These are phyloP conservation scores for Amanita jacksonii DNA, from an alignment of 768 basidiomycete genomes.

Conservation along the genomic window DNA sequence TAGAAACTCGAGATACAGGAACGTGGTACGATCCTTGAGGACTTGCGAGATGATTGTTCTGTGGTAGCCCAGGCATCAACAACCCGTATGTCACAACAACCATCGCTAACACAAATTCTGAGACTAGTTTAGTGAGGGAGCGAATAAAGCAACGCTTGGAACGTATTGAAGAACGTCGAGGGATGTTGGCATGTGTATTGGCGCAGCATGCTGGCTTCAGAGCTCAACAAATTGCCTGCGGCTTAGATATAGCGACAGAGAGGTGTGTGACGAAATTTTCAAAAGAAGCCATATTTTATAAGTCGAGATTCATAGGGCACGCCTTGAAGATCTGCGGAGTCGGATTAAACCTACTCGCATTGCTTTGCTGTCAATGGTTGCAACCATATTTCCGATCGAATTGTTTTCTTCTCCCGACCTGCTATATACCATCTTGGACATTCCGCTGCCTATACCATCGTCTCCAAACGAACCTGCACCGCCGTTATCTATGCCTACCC, in stretches of 20 bases:
- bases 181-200: conserved; percentile 34
- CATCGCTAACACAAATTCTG: neutral
- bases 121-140: conserved; percentile 25
- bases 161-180: conserved; percentile 35
- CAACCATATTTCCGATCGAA: conserved; percentile 83
- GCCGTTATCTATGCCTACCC: conserved; percentile 55
- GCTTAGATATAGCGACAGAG: conserved; percentile 27
- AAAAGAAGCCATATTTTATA: too few species aligned
- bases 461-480: conserved; percentile 73
- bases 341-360: conserved; percentile 46
- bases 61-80: neutral
- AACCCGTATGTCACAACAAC: neutral
- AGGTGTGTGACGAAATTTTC: conserved; percentile 21
- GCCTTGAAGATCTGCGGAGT: conserved; percentile 35
- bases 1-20: conserved; percentile 67
- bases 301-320: conserved; percentile 37
- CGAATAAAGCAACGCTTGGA: conserved; percentile 34
- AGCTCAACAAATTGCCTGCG: conserved; percentile 18
- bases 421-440: conserved; percentile 79
- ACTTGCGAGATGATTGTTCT: conserved; percentile 27
- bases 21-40: conserved; percentile 44
- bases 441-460: conserved; percentile 86
- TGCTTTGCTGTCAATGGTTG: conserved; percentile 59
- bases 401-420: conserved; percentile 75
- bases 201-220: conserved; percentile 21